A percentile compares a stretch with the other conserved stretches of the same genome.
phyloP scores from a whole-genome alignment of 2,329 filamentous ascomycete species.

The Ceratocystis diversiconidia region DNA sequence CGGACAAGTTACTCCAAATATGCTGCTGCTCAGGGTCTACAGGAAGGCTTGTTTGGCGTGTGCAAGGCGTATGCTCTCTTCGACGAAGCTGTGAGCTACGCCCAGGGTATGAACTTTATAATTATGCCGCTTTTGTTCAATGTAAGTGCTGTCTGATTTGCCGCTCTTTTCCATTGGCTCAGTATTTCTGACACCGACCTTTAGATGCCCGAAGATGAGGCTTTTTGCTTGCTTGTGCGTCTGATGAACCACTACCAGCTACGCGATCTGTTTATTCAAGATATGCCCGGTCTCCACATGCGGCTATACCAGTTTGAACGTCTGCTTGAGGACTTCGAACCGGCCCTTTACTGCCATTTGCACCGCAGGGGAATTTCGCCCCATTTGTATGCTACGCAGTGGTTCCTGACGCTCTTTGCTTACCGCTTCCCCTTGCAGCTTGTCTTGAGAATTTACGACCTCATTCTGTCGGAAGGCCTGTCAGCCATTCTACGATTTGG shows the following conservation, averaged over 20 bases:
- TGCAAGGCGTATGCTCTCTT: conserved; percentile 97
- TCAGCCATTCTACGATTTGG: conserved; percentile 91
- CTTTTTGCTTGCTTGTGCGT: conserved; percentile 81
- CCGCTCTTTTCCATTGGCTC: background rate
- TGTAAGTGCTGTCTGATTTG: conserved; percentile 34
- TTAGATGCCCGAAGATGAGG: conserved; percentile 91
- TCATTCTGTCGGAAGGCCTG: conserved; percentile 85
- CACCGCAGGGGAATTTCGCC: conserved; percentile 75
- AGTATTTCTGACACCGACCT: conserved; percentile 11
- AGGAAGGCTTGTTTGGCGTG: conserved; percentile 85
- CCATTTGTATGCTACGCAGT: conserved; percentile 92
- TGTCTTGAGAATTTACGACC: conserved; percentile 88
- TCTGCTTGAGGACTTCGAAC: conserved; percentile 82
- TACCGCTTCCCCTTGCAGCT: conserved; percentile 95
- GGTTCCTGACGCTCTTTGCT: conserved; percentile 97
- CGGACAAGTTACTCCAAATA: conserved; percentile 96
- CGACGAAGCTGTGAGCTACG: conserved; percentile 88
- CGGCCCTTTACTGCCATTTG: conserved; percentile 87
- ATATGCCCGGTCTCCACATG: conserved; percentile 92
- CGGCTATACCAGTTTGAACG: conserved; percentile 92
- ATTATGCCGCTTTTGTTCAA: conserved; percentile 95
- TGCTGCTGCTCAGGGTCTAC: conserved; percentile 75
- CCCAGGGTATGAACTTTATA: conserved; percentile 97
- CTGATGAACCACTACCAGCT: conserved; percentile 95
- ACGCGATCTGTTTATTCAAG: conserved; percentile 81